phyloP scores from a whole-genome alignment of 1,139 yeast species.

The Geotrichum klebahnii region DNA sequence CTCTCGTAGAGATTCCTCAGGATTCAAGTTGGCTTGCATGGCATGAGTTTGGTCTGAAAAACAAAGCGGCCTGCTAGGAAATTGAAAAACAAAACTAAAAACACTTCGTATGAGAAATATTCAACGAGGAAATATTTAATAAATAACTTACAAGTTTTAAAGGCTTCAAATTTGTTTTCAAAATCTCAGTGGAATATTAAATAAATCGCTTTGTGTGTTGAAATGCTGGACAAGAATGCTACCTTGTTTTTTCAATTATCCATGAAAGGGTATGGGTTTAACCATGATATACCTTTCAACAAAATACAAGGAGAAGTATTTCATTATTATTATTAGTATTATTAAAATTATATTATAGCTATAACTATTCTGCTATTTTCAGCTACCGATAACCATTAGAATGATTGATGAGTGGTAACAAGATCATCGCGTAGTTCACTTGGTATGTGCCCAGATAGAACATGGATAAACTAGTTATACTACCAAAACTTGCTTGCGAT shows the following conservation, averaged over 20 bases:
- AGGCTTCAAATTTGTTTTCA: too few relatives aligned
- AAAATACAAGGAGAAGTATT: too few relatives aligned
- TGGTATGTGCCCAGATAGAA: too few relatives aligned
- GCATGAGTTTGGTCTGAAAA: slow-evolving; percentile 5
- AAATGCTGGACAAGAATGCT: not conserved
- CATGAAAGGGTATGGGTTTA: not conserved
- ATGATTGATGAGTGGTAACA: too few relatives aligned
- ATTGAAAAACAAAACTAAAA: not conserved
- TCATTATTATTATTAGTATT: too few relatives aligned
- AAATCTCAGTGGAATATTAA: not conserved
- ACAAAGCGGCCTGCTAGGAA: not conserved
- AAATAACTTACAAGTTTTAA: too few relatives aligned
- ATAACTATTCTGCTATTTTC: too few relatives aligned
- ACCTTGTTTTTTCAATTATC: not conserved
- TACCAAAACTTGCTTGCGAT: slow-evolving; percentile 80
- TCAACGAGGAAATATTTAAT: not conserved
- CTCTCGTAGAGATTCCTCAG: not conserved
- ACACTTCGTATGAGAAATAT: not conserved
- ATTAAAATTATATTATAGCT: too few relatives aligned
- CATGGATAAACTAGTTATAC: not conserved
- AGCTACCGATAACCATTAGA: too few relatives aligned
- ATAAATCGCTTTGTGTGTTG: not conserved
- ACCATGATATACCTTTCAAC: not conserved
- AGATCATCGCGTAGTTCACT: too few relatives aligned
- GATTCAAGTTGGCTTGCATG: slow-evolving; percentile 4